Evolutionary conservation across 257 asterid genomes (phyloP).

Genomic region (Solanum corneliomulleri): DNA sequence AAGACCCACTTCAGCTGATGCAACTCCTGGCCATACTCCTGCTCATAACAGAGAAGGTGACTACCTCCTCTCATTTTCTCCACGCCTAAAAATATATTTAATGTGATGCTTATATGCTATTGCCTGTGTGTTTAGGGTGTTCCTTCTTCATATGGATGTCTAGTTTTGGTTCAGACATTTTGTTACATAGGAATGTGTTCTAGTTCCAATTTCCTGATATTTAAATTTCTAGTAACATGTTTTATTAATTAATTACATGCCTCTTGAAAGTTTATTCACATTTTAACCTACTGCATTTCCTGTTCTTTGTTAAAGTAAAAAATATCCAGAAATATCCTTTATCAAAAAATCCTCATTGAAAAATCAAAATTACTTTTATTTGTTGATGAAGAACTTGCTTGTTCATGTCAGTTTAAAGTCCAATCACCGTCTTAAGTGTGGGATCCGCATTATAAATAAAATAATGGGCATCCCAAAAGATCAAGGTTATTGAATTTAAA

Average conservation of each 20-base stretch:
- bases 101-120: neutral
- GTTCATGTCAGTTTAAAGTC: neutral
- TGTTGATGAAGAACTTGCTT: neutral
- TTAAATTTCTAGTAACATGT: neutral
- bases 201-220: neutral
- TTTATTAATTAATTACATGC: neutral
- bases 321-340: neutral
- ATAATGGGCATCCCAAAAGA: neutral
- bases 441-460: neutral
- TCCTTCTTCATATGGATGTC: neutral
- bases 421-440: neutral
- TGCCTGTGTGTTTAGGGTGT: neutral
- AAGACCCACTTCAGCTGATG: constrained; percentile 20
- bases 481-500: neutral
- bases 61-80: neutral
- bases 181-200: neutral
- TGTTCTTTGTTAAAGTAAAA: neutral
- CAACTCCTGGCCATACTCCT: constrained; percentile 18
- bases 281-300: neutral
- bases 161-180: neutral
- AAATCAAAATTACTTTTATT: neutral
- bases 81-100: neutral
- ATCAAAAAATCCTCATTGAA: neutral
- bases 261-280: neutral
- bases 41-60: constrained; percentile 57